Percentiles rank a stretch among this genome's conserved stretches.
Evolutionary conservation across 2,329 filamentous ascomycete species (phyloP).

Genomic region (Phialophora chinensis): DNA sequence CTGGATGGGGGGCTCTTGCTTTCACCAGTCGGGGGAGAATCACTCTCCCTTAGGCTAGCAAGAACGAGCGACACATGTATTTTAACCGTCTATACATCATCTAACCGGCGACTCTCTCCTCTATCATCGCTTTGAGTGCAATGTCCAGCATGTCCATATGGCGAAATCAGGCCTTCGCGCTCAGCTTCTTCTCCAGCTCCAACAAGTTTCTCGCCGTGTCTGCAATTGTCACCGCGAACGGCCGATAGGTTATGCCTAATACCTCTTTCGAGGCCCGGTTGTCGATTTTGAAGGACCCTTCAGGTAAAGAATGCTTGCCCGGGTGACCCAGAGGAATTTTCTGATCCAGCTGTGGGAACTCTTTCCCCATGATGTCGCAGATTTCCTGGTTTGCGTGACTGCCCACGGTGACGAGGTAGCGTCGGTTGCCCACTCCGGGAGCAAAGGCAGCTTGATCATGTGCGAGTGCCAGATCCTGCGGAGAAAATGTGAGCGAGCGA

Average conservation of each 20-base stretch:
- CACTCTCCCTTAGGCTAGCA: conserved; percentile 4
- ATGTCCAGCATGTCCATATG: not conserved
- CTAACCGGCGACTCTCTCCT: conserved; percentile 2
- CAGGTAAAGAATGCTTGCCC: conserved; percentile 7
- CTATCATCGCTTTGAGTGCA: not conserved
- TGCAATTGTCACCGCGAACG: conserved; percentile 4
- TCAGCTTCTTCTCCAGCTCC: conserved; percentile 6
- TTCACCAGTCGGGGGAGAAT: conserved; percentile 31
- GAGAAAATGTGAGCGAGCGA: not conserved
- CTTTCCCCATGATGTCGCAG: conserved; percentile 23
- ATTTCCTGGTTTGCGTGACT: conserved; percentile 22
- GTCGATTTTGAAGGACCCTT: conserved; percentile 15
- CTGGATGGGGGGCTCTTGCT: conserved; percentile 61
- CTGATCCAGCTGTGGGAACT: conserved; percentile 41
- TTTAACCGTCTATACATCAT: not conserved
- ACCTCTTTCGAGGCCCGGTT: conserved; percentile 14
- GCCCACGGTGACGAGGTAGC: conserved; percentile 25
- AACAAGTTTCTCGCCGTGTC: conserved; percentile 13
- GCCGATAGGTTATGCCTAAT: conserved; percentile 9
- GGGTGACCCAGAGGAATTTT: conserved; percentile 44
- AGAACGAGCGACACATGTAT: not conserved
- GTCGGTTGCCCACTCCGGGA: conserved; percentile 16
- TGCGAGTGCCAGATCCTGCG: conserved; percentile 24
- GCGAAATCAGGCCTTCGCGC: conserved; percentile 6
- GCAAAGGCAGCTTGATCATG: conserved; percentile 25